phyloP scores from a whole-genome alignment of 768 basidiomycete genomes.

The Infundibulicybe gibba region DNA sequence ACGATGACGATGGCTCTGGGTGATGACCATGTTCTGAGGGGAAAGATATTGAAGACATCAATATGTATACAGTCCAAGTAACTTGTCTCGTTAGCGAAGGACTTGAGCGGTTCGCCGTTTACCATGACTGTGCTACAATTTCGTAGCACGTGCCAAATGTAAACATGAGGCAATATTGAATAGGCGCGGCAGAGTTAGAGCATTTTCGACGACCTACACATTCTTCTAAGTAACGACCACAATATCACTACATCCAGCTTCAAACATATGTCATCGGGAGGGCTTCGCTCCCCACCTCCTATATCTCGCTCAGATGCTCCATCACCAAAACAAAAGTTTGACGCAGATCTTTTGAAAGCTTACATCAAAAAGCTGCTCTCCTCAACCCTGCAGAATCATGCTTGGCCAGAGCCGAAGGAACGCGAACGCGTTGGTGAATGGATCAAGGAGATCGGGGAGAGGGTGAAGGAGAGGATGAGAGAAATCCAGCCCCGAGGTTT shows the following conservation, averaged over 20 bases:
- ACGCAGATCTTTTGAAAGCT: conserved; percentile 64
- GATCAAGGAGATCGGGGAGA: conserved; percentile 83
- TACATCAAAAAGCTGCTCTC: conserved; percentile 83
- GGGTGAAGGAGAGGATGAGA: conserved; percentile 83
- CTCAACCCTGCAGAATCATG: conserved; percentile 57
- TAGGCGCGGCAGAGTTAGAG: too few relatives aligned
- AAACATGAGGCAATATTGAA: too few relatives aligned
- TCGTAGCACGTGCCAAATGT: conserved; percentile 9
- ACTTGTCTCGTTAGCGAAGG: too few relatives aligned
- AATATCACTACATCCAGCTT: conserved; percentile 13
- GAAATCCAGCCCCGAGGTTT: conserved; percentile 80
- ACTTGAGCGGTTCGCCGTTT: background rate
- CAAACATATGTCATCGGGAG: conserved; percentile 18
- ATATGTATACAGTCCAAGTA: too few relatives aligned
- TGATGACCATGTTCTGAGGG: conserved; percentile 33
- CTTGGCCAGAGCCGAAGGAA: conserved; percentile 70
- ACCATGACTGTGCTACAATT: background rate
- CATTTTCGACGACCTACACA: too few relatives aligned
- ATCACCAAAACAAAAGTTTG: conserved; percentile 61
- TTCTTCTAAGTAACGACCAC: too few relatives aligned
- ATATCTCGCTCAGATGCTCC: conserved; percentile 55
- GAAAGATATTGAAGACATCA: conserved; percentile 70
- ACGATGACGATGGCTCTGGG: conserved; percentile 29
- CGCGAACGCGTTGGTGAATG: conserved; percentile 66
- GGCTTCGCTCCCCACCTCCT: conserved; percentile 60